Conservation (phyloP, 305 asterid species). For the Solanum hybrid region DNA sequence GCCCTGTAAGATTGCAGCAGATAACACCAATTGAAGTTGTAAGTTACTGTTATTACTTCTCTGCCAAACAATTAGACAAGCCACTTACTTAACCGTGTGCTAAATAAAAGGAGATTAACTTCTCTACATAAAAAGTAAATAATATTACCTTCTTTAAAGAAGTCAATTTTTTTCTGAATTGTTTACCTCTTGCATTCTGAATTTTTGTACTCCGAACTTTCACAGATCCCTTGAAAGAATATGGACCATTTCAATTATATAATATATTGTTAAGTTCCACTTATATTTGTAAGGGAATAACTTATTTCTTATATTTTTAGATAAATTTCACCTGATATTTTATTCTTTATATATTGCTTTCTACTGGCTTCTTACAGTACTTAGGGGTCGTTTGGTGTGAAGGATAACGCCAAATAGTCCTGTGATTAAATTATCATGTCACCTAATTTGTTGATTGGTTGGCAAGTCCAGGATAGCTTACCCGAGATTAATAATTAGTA, state of each 20-base stretch:
- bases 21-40: neutral
- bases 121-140: neutral
- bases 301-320: neutral
- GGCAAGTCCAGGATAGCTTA: neutral
- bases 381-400: neutral
- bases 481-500: neutral
- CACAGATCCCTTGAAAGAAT: neutral
- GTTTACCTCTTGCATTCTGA: neutral
- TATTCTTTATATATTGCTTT: neutral
- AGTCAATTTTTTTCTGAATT: neutral
- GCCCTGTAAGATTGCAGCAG: conserved; percentile 56
- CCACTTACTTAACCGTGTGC: neutral
- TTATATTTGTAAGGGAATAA: neutral
- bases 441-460: neutral
- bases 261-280: neutral
- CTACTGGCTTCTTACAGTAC: neutral
- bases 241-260: neutral
- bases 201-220: neutral
- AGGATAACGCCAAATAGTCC: neutral
- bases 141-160: neutral
- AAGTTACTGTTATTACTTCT: neutral
- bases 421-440: neutral
- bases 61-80: neutral
- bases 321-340: neutral
- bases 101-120: neutral